Conservation (phyloP, 129 eudicot genomes). For the carrot (Daucus carota) region DNA sequence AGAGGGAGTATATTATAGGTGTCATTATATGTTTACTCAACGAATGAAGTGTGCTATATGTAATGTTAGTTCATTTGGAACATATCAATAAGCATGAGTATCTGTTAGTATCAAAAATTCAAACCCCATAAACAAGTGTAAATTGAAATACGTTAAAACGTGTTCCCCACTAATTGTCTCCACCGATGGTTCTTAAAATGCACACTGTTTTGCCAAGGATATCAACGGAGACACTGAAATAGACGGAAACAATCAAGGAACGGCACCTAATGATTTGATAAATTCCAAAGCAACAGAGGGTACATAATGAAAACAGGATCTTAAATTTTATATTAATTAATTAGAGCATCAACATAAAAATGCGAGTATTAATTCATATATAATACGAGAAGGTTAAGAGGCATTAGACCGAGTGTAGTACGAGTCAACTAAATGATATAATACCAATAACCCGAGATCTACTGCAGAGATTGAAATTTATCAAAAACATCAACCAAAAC, state of each 20-base stretch:
- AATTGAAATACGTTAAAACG: conserved; percentile 59
- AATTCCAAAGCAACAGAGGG: neutral
- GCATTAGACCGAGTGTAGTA: neutral
- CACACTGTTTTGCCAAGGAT: conserved; percentile 95
- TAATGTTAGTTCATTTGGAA: too few species aligned
- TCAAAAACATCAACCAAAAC: too few species aligned
- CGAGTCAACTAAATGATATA: neutral
- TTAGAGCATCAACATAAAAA: neutral
- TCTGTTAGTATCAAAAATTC: too few species aligned
- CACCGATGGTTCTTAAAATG: conserved; percentile 98
- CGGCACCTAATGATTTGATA: neutral
- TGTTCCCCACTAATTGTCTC: conserved; percentile 80
- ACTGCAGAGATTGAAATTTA: too few species aligned
- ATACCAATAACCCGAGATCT: neutral
- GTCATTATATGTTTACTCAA: too few species aligned
- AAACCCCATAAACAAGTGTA: neutral
- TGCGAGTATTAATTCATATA: neutral
- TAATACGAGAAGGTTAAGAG: neutral
- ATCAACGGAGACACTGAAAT: conserved; percentile 83
- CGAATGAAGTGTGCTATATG: too few species aligned
- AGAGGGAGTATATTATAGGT: too few species aligned
- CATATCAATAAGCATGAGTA: too few species aligned
- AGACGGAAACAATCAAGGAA: neutral
- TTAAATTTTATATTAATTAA: neutral
- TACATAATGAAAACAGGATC: neutral